Percentiles rank a stretch among this genome's conserved stretches.
Conservation (phyloP, 2,329 filamentous ascomycete genomes). For the Sporothrix brasiliensis region DNA sequence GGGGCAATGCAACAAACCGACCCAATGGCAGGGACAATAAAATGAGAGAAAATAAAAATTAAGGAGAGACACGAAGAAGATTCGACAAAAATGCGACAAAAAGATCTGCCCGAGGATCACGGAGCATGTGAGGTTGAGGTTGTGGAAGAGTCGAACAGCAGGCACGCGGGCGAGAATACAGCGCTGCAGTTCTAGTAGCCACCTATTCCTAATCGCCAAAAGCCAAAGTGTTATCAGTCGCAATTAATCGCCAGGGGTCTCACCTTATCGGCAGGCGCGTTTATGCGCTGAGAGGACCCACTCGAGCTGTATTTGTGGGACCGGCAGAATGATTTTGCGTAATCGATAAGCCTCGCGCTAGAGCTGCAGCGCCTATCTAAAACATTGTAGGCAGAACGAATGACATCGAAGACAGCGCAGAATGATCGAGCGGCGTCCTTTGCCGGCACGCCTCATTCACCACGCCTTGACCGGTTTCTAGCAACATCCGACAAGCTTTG, state of each 20-base stretch:
- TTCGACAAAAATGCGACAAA: neutral
- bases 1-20: neutral
- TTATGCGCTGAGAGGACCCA: neutral
- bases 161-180: neutral
- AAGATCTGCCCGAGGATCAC: neutral
- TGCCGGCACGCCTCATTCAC: neutral
- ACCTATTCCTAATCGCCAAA: constrained; percentile 29
- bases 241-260: constrained; percentile 24
- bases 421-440: neutral
- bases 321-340: constrained; percentile 33
- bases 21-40: neutral
- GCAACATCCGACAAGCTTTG: too few species aligned
- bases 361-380: neutral
- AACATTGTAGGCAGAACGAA: neutral
- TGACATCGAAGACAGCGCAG: neutral
- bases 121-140: neutral
- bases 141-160: neutral
- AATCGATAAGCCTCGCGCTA: constrained; percentile 32
- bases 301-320: neutral
- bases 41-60: neutral
- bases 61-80: constrained; percentile 9
- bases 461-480: neutral
- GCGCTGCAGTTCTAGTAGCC: neutral
- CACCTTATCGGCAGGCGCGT: constrained; percentile 7
- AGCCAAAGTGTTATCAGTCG: constrained; percentile 28